These are phyloP conservation scores for Colletotrichum sp. DNA, from an alignment of 2,329 filamentous ascomycete genomes.

Conservation along the genomic window DNA sequence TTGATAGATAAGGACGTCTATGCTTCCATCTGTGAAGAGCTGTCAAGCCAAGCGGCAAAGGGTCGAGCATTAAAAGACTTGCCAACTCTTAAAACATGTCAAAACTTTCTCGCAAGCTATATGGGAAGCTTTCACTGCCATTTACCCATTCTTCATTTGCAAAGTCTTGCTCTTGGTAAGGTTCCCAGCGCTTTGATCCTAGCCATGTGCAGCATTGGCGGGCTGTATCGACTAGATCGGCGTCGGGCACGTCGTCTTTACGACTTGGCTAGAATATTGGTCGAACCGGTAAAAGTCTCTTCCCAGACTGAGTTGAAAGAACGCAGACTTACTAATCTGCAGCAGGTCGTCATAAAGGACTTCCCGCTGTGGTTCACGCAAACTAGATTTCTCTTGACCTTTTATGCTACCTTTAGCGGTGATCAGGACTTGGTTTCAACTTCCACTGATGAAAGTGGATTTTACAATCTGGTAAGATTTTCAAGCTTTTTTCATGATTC, in stretches of 20 bases:
- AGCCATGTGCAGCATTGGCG: background rate
- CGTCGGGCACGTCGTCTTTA: background rate
- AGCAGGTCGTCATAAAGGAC: background rate
- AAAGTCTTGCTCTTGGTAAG: background rate
- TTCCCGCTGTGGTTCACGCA: background rate
- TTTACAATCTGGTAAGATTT: background rate
- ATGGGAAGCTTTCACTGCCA: background rate
- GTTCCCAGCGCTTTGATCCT: background rate
- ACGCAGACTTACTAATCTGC: background rate
- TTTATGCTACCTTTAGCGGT: background rate
- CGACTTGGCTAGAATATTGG: background rate
- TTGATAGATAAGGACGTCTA: background rate
- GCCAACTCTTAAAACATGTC: background rate
- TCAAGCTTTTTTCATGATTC: background rate
- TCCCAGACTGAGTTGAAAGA: background rate
- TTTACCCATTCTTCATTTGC: background rate
- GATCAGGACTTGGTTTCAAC: background rate
- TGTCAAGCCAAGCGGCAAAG: background rate
- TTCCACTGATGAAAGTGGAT: background rate
- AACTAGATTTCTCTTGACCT: background rate
- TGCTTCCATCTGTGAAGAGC: background rate
- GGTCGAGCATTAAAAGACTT: background rate
- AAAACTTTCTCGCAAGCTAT: background rate
- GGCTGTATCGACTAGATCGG: background rate
- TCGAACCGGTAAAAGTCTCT: background rate